phyloP scores from a whole-genome alignment of 148 eudicot species.

The Hydrangea macrophylla region DNA sequence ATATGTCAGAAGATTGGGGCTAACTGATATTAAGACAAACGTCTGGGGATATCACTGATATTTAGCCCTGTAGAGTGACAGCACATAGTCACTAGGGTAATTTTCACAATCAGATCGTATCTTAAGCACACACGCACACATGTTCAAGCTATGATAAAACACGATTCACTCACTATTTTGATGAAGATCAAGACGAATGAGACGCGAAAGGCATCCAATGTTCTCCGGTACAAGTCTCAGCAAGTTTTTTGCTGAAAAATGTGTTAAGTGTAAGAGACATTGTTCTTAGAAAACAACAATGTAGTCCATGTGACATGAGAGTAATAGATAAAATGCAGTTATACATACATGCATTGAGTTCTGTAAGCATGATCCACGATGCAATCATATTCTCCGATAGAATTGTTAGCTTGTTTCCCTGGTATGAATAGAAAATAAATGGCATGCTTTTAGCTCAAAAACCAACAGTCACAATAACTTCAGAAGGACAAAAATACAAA shows the following conservation, averaged over 20 bases:
- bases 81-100: background rate
- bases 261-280: background rate
- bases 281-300: background rate
- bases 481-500: background rate
- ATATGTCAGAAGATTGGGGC: too few relatives aligned
- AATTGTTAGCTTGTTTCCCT: conserved; percentile 85
- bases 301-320: background rate
- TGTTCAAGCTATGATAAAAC: background rate
- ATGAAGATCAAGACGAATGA: conserved; percentile 84
- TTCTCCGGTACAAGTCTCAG: conserved; percentile 68
- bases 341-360: conserved; percentile 78
- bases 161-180: conserved; percentile 75
- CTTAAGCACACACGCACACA: background rate
- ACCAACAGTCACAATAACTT: background rate
- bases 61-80: too few relatives aligned
- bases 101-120: conserved; percentile 2
- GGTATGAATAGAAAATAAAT: conserved; percentile 14
- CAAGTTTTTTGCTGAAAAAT: conserved; percentile 65
- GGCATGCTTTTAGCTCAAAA: background rate
- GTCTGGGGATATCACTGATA: too few relatives aligned
- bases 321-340: conserved; percentile 9
- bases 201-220: conserved; percentile 77
- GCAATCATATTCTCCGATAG: conserved; percentile 60
- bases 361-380: conserved; percentile 79
- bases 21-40: too few relatives aligned